Percentiles rank a stretch among this genome's conserved stretches.
These are phyloP conservation scores for Penicillium sclerotigenum DNA, from an alignment of 2,329 filamentous ascomycete genomes.

Conservation along the genomic window DNA sequence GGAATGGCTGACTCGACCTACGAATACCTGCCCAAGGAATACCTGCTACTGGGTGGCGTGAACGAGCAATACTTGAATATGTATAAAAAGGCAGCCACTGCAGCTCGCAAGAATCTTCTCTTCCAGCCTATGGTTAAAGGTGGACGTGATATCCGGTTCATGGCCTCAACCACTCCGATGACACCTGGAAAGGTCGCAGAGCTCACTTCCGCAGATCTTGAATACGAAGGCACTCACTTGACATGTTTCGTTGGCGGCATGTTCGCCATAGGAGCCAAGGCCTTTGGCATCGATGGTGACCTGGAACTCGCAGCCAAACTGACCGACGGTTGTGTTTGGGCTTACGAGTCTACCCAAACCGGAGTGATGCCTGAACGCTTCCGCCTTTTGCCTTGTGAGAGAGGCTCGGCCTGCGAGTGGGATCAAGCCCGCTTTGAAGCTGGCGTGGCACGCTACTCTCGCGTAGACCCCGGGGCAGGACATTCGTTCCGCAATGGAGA, in stretches of 20 bases:
- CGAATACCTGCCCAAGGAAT: conserved; percentile 52
- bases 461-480: conserved; percentile 39
- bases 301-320: conserved; percentile 56
- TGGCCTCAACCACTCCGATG: conserved; percentile 32
- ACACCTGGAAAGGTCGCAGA: conserved; percentile 20
- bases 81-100: conserved; percentile 43
- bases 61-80: conserved; percentile 44
- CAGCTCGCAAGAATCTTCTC: conserved; percentile 41
- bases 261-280: conserved; percentile 58
- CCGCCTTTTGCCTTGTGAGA: conserved; percentile 51
- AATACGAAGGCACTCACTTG: conserved; percentile 56
- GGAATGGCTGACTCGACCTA: conserved; percentile 49
- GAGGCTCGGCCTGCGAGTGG: conserved; percentile 49
- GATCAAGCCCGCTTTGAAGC: conserved; percentile 40
- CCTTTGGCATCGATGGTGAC: conserved; percentile 55
- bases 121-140: conserved; percentile 47
- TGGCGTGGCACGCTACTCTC: conserved; percentile 44
- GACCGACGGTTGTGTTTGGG: conserved; percentile 62
- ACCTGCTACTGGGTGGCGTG: conserved; percentile 46
- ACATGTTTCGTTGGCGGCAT: conserved; percentile 61
- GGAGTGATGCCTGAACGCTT: conserved; percentile 63
- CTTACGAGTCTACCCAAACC: conserved; percentile 54
- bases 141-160: conserved; percentile 42
- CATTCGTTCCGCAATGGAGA: conserved; percentile 27
- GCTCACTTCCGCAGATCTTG: conserved; percentile 28